Percentiles rank a stretch among this genome's conserved stretches.
These are phyloP conservation scores for Glarea lozoyensis DNA, from an alignment of 495 filamentous ascomycete genomes.

Conservation along the genomic window DNA sequence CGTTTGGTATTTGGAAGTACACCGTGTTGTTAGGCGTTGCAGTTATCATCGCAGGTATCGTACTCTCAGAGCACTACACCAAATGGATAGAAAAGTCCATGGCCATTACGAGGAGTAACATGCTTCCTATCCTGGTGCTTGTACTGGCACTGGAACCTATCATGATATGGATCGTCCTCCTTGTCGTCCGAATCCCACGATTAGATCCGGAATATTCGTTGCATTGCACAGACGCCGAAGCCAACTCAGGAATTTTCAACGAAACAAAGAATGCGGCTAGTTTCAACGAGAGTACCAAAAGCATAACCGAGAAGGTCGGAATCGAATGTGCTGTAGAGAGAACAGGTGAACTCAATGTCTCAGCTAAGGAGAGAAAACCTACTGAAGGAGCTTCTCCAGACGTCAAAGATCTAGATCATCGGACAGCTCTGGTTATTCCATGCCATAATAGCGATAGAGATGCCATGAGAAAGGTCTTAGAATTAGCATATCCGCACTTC, in stretches of 20 bases:
- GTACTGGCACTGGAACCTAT: constrained; percentile 2
- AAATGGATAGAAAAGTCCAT: constrained; percentile 4
- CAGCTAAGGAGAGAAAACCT: too few relatives aligned
- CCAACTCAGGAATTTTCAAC: not conserved
- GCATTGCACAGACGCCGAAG: too few relatives aligned
- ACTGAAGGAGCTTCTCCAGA: too few relatives aligned
- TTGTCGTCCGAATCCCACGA: not conserved
- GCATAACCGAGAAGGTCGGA: not conserved
- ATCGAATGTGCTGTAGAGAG: too few relatives aligned
- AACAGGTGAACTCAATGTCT: too few relatives aligned
- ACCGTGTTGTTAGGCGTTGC: not conserved
- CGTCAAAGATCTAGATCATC: too few relatives aligned
- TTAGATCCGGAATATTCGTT: not conserved
- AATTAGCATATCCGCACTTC: constrained; percentile 11
- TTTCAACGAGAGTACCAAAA: not conserved
- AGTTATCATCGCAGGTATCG: not conserved
- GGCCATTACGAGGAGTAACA: not conserved
- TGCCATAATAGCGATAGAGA: constrained; percentile 9
- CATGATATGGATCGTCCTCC: constrained; percentile 2
- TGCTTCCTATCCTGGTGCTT: constrained; percentile 3
- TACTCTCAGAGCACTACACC: constrained; percentile 2
- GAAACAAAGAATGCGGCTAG: not conserved
- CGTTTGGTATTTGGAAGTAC: constrained; percentile 6
- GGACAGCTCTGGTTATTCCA: constrained; percentile 10
- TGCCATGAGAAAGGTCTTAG: constrained; percentile 5